A percentile compares a stretch with the other conserved stretches of the same genome.
Evolutionary conservation across 768 basidiomycete species (phyloP).

Genomic region (Boletus rubroflammeus): DNA sequence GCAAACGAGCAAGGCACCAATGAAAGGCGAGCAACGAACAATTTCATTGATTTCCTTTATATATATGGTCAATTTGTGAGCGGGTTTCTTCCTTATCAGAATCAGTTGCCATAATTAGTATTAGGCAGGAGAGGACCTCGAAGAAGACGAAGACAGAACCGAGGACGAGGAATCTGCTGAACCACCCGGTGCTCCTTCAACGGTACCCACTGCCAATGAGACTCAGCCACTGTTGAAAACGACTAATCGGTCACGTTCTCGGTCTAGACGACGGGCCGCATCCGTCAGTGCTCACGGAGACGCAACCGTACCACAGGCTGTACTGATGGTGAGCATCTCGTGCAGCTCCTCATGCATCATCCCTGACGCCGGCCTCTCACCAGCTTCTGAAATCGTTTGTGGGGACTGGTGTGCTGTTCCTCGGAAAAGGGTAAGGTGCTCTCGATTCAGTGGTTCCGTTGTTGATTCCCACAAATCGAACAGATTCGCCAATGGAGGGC

Average conservation of each 20-base stretch:
- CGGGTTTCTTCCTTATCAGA: conserved; percentile 6
- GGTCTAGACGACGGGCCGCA: conserved; percentile 49
- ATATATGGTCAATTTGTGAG: conserved; percentile 96
- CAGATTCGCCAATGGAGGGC: conserved; percentile 93
- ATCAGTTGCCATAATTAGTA: conserved; percentile 4
- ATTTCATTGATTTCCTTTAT: conserved; percentile 92
- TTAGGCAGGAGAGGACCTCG: conserved; percentile 88
- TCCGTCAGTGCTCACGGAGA: conserved; percentile 73
- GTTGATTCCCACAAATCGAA: conserved; percentile 3
- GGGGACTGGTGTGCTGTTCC: conserved; percentile 92
- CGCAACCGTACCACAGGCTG: conserved; percentile 87
- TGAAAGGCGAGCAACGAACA: conserved; percentile 64
- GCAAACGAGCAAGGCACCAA: conserved; percentile 64
- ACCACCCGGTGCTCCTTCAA: conserved; percentile 16
- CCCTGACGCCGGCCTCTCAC: not conserved
- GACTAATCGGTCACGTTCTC: conserved; percentile 42
- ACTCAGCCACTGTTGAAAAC: conserved; percentile 52
- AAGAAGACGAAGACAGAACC: conserved; percentile 74
- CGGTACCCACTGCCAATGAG: conserved; percentile 35
- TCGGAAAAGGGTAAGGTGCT: conserved; percentile 76
- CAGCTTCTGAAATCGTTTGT: conserved; percentile 92
- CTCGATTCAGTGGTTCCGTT: not conserved
- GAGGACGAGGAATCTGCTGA: conserved; percentile 52
- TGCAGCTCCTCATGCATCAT: conserved; percentile 1
- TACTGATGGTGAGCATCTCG: conserved; percentile 70